phyloP scores from a whole-genome alignment of 345 rosid genomes.

The Durio zibethinus region DNA sequence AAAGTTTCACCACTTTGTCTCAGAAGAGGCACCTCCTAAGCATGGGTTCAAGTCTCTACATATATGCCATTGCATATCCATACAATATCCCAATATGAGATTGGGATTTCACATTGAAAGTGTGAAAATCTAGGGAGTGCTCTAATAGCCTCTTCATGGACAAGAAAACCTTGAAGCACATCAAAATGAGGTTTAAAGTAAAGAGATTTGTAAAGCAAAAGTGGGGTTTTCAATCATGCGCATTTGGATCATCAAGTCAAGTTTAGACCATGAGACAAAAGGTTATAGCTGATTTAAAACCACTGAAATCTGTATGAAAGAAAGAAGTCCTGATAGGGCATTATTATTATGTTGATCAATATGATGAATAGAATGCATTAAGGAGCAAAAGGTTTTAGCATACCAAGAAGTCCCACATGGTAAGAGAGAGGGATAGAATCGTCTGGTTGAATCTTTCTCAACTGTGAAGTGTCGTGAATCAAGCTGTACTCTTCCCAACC shows the following conservation, averaged over 20 bases:
- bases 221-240: not conserved
- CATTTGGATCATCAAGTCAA: not conserved
- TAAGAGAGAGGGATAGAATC: constrained; percentile 58
- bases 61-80: too few species aligned
- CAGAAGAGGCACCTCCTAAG: too few species aligned
- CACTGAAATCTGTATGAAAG: not conserved
- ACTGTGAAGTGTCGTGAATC: constrained; percentile 34
- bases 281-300: not conserved
- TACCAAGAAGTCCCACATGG: constrained; percentile 78
- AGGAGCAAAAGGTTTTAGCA: not conserved
- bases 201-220: not conserved
- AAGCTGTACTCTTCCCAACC: constrained; percentile 84
- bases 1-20: too few species aligned
- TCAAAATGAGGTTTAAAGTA: not conserved
- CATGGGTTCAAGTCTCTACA: too few species aligned
- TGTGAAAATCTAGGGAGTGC: not conserved
- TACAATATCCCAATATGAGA: too few species aligned
- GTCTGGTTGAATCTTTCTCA: constrained; percentile 48
- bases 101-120: too few species aligned
- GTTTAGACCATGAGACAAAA: not conserved
- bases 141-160: not conserved
- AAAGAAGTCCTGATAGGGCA: not conserved
- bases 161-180: not conserved
- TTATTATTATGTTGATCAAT: too few species aligned
- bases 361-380: not conserved